Conservation (phyloP, 805 yeast genomes). For the Metschnikowia colocasiae region DNA sequence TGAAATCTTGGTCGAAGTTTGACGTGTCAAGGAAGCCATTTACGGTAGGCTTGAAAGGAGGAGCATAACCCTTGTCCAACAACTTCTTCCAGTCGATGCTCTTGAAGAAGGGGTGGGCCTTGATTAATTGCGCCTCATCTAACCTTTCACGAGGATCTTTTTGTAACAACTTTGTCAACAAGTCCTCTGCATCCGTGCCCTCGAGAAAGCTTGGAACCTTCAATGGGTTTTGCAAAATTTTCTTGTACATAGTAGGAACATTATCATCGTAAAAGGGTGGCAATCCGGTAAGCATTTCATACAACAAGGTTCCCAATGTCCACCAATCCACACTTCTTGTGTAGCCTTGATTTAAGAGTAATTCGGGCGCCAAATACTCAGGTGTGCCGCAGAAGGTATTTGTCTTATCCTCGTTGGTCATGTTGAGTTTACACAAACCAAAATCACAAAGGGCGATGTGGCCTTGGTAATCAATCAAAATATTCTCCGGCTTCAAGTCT, state of each 20-base stretch:
- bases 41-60: conserved; percentile 94
- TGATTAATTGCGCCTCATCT: conserved; percentile 81
- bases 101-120: conserved; percentile 77
- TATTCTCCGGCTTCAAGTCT: conserved; percentile 95
- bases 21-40: conserved; percentile 83
- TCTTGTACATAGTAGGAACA: conserved; percentile 87
- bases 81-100: conserved; percentile 88
- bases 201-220: conserved; percentile 80
- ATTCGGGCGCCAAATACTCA: conserved; percentile 94
- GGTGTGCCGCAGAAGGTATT: conserved; percentile 98
- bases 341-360: conserved; percentile 87
- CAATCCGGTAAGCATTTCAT: conserved; percentile 94
- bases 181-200: conserved; percentile 79
- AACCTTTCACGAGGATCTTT: conserved; percentile 82
- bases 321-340: conserved; percentile 98
- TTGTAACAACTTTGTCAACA: conserved; percentile 67
- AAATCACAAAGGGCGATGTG: conserved; percentile 97
- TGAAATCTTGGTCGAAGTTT: conserved; percentile 89
- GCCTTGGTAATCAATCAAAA: conserved; percentile 90
- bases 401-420: conserved; percentile 83
- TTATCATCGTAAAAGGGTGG: conserved; percentile 98
- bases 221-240: conserved; percentile 84
- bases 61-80: conserved; percentile 80
- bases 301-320: conserved; percentile 91
- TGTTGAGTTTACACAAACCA: conserved; percentile 92